Conservation (phyloP, 768 basidiomycete genomes). For the Cystofilobasidium capitatum region DNA sequence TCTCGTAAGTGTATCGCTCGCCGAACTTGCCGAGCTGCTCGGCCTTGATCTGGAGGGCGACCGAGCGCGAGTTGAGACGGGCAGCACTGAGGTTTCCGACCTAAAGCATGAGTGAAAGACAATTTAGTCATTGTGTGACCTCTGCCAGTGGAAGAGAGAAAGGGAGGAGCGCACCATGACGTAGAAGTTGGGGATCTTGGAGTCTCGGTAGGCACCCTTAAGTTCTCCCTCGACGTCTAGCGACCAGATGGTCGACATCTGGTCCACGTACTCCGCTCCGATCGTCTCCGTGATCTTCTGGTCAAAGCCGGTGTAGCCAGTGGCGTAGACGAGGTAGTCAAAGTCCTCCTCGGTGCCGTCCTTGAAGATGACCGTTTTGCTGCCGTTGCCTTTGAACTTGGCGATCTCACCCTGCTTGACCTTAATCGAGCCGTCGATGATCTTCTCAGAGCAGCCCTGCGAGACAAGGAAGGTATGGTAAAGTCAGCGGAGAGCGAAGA, state of each 20-base stretch:
- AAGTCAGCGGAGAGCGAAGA: not conserved
- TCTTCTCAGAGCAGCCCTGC: slow-evolving; percentile 28
- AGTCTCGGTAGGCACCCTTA: slow-evolving; percentile 25
- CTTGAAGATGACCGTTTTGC: slow-evolving; percentile 26
- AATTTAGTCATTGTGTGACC: slow-evolving; percentile 30
- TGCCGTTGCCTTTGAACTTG: slow-evolving; percentile 26
- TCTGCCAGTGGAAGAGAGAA: slow-evolving; percentile 20
- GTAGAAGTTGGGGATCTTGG: slow-evolving; percentile 28
- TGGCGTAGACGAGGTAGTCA: slow-evolving; percentile 30
- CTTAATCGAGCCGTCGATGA: slow-evolving; percentile 31
- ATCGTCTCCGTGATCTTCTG: slow-evolving; percentile 22
- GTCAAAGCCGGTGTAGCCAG: slow-evolving; percentile 27
- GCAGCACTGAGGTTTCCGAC: slow-evolving; percentile 33
- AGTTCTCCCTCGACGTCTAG: slow-evolving; percentile 32
- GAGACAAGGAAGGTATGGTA: too few relatives aligned
- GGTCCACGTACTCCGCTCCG: slow-evolving; percentile 27
- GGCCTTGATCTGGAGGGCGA: slow-evolving; percentile 32
- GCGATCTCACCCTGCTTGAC: slow-evolving; percentile 30
- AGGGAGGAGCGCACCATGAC: slow-evolving; percentile 28
- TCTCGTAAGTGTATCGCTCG: slow-evolving; percentile 25
- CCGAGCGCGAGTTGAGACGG: slow-evolving; percentile 31
- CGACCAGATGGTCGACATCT: slow-evolving; percentile 30
- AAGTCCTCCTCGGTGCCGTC: slow-evolving; percentile 27
- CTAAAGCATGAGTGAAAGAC: slow-evolving; percentile 33
- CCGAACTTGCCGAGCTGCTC: slow-evolving; percentile 33